Percentiles rank a stretch among this genome's conserved stretches.
Evolutionary conservation across 371 early-diverging fungal genomes (phyloP).

Genomic region (Syncephalastrum contaminatum): DNA sequence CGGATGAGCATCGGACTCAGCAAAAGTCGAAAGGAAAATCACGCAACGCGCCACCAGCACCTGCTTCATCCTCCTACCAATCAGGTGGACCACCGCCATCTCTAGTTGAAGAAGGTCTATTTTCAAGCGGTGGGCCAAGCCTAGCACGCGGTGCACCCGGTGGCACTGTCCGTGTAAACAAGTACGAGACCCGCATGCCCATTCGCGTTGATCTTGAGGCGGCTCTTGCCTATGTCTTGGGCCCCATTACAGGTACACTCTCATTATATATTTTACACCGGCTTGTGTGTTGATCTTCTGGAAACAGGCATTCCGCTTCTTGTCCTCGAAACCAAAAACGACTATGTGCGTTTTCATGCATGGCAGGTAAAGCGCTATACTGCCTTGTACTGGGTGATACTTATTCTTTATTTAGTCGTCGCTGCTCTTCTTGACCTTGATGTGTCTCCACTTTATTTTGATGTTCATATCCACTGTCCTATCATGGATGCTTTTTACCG

Average conservation of each 20-base stretch:
- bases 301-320: conserved; percentile 66
- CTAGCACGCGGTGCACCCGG: conserved; percentile 12
- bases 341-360: conserved; percentile 84
- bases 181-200: conserved; percentile 75
- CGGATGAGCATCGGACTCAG: conserved; percentile 46
- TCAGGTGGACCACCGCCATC: conserved; percentile 11
- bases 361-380: conserved; percentile 63
- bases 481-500: conserved; percentile 58
- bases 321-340: conserved; percentile 77
- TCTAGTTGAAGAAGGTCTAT: conserved; percentile 39
- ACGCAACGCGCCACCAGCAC: conserved; percentile 8
- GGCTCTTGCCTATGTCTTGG: conserved; percentile 68
- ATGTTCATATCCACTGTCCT: conserved; percentile 52
- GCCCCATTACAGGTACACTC: conserved; percentile 66
- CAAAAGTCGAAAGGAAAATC: conserved; percentile 14
- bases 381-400: too few relatives aligned
- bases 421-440: conserved; percentile 33
- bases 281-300: conserved; percentile 4
- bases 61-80: conserved; percentile 12
- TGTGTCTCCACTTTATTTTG: conserved; percentile 46
- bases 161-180: conserved; percentile 69
- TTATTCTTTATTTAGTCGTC: conserved; percentile 30
- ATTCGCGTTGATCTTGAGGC: conserved; percentile 84
- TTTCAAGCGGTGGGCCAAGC: conserved; percentile 14
- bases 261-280: neutral